phyloP scores from a whole-genome alignment of 177 flowering plant genomes.

The Vitis hybrid region DNA sequence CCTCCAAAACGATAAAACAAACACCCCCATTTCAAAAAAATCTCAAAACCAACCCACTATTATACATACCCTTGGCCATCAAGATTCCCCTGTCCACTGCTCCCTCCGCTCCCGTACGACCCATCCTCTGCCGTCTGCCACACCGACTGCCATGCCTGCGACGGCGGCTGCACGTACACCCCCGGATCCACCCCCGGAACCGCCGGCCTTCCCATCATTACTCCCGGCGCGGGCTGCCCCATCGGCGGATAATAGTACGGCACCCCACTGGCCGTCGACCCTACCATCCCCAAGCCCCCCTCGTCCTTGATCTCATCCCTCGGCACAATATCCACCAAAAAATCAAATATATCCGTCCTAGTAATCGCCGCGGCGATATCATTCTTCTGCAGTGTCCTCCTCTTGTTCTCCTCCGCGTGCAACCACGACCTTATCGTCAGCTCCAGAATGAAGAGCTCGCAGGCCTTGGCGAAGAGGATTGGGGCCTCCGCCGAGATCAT shows the following conservation, averaged over 20 bases:
- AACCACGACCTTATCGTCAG: conserved; percentile 66
- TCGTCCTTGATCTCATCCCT: conserved; percentile 58
- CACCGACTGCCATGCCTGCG: conserved; percentile 65
- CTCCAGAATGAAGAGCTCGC: conserved; percentile 63
- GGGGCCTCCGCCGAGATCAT: conserved; percentile 71
- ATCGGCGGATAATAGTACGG: conserved; percentile 56
- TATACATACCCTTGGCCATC: conserved; percentile 39
- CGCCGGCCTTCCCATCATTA: conserved; percentile 63
- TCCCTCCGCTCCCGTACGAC: conserved; percentile 34
- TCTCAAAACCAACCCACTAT: background rate
- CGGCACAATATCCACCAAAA: conserved; percentile 59
- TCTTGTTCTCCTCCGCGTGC: conserved; percentile 69
- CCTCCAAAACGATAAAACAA: background rate
- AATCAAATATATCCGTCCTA: conserved; percentile 57
- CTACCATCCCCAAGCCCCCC: conserved; percentile 31
- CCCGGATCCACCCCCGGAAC: conserved; percentile 49
- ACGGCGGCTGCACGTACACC: conserved; percentile 42
- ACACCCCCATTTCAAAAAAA: too few relatives aligned
- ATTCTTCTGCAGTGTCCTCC: conserved; percentile 60
- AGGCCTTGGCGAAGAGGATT: conserved; percentile 59
- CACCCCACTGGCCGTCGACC: conserved; percentile 39
- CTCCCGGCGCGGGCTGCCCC: conserved; percentile 43
- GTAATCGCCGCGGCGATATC: conserved; percentile 64
- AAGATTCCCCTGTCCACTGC: conserved; percentile 37
- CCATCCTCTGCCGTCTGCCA: conserved; percentile 57